Evolutionary conservation across 2,329 filamentous ascomycete genomes (phyloP).

Genomic region (Fusarium acutatum): DNA sequence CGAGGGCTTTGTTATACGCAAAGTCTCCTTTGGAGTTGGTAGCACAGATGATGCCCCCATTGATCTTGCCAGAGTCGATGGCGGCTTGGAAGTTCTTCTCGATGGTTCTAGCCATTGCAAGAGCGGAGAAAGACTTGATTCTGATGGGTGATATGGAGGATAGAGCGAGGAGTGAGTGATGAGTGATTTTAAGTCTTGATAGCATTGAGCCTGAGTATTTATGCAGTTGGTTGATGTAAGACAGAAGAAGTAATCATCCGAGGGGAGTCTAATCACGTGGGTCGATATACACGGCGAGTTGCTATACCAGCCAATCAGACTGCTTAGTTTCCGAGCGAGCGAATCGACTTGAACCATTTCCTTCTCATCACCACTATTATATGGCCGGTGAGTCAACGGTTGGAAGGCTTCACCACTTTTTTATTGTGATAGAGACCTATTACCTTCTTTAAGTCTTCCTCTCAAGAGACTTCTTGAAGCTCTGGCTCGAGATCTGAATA

Average conservation of each 20-base stretch:
- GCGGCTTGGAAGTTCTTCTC: conserved; percentile 51
- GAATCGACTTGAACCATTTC: not conserved
- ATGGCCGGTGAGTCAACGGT: not conserved
- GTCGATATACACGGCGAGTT: too few species aligned
- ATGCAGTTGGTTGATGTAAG: conserved; percentile 4
- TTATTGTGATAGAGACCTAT: not conserved
- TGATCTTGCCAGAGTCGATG: conserved; percentile 54
- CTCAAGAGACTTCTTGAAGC: rapidly evolving
- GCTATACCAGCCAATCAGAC: not conserved
- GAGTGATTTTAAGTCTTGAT: not conserved
- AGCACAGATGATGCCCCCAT: conserved; percentile 54
- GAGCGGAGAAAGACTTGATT: not conserved
- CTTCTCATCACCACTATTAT: too few species aligned
- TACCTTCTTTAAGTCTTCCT: rapidly evolving
- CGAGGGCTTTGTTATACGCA: conserved; percentile 50
- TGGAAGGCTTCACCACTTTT: not conserved
- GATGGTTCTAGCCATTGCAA: conserved; percentile 43
- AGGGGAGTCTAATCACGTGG: not conserved
- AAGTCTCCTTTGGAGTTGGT: conserved; percentile 51
- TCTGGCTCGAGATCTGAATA: not conserved
- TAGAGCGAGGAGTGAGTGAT: rapidly evolving
- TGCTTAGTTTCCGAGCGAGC: not conserved
- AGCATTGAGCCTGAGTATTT: not conserved
- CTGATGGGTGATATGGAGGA: rapidly evolving
- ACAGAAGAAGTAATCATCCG: not conserved